phyloP scores from a whole-genome alignment of 2,329 filamentous ascomycete species.

The Colletotrichum noveboracense region DNA sequence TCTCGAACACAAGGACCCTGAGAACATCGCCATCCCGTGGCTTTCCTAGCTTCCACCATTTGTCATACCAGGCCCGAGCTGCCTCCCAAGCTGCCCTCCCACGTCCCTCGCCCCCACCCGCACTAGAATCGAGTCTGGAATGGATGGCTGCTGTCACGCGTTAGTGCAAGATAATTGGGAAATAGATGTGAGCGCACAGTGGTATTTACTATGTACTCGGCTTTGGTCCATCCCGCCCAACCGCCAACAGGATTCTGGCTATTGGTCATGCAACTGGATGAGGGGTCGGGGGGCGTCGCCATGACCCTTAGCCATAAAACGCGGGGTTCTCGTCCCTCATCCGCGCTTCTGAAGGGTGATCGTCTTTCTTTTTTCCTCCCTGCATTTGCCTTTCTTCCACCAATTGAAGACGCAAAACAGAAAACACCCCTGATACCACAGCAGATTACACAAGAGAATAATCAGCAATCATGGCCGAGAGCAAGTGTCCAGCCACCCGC shows the following conservation, averaged over 20 bases:
- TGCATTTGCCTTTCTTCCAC: neutral
- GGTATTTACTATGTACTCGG: neutral
- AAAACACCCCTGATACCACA: neutral
- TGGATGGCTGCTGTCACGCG: conserved; percentile 3
- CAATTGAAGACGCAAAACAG: neutral
- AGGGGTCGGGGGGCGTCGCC: neutral
- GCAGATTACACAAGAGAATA: neutral
- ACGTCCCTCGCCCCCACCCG: neutral
- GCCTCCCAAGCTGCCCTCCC: neutral
- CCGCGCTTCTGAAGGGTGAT: neutral
- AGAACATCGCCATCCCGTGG: neutral
- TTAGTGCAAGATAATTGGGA: conserved; percentile 1
- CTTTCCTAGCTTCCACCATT: neutral
- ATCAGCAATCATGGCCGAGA: conserved; percentile 11
- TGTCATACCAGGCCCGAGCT: neutral
- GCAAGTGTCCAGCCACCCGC: conserved; percentile 15
- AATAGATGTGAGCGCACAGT: conserved; percentile 9
- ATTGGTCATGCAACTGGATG: conserved; percentile 18
- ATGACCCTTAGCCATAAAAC: conserved; percentile 10
- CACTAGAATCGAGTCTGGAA: neutral
- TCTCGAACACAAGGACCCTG: neutral
- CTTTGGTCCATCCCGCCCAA: neutral
- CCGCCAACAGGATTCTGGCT: conserved; percentile 12
- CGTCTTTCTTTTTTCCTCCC: neutral
- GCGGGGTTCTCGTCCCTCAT: conserved; percentile 13